A percentile compares a stretch with the other conserved stretches of the same genome.
Conservation (phyloP, 2,329 filamentous ascomycete genomes). For the Ceratocystis papillata region DNA sequence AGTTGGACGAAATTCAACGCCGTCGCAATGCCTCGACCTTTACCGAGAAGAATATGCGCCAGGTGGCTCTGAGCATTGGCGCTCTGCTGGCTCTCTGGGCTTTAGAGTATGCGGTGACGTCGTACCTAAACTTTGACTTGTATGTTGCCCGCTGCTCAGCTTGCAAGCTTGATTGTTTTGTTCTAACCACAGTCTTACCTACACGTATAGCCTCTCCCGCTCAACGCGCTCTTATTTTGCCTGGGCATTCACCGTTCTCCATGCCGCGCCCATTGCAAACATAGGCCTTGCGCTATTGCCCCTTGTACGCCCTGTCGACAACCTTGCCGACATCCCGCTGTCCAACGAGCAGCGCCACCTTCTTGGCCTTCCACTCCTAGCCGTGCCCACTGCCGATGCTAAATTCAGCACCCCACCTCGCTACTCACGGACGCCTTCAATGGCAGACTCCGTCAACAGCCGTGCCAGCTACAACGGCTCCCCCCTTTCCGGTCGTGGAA, state of each 20-base stretch:
- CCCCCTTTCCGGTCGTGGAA: slow-evolving; percentile 46
- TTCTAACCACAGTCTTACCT: slow-evolving; percentile 17
- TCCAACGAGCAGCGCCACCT: slow-evolving; percentile 59
- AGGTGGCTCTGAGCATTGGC: slow-evolving; percentile 55
- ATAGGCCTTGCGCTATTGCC: slow-evolving; percentile 61
- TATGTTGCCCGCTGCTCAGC: slow-evolving; percentile 29
- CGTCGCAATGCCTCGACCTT: slow-evolving; percentile 72
- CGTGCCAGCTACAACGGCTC: slow-evolving; percentile 48
- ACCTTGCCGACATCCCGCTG: slow-evolving; percentile 78
- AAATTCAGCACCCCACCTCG: slow-evolving; percentile 73
- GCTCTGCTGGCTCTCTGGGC: slow-evolving; percentile 37
- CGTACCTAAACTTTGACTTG: slow-evolving; percentile 34
- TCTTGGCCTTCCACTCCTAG: slow-evolving; percentile 67
- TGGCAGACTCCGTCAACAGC: slow-evolving; percentile 51
- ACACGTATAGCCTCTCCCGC: slow-evolving; percentile 17
- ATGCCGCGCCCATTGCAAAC: slow-evolving; percentile 56
- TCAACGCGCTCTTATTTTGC: slow-evolving; percentile 20
- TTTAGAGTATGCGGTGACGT: slow-evolving; percentile 31
- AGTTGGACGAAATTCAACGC: slow-evolving; percentile 72
- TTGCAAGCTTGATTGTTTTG: background rate
- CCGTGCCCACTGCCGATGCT: slow-evolving; percentile 48
- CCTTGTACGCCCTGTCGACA: slow-evolving; percentile 58
- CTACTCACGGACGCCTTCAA: slow-evolving; percentile 64
- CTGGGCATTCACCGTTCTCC: slow-evolving; percentile 39
- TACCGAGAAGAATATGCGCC: slow-evolving; percentile 61